Conservation (phyloP, 202 grass and related monocot genomes). For the Elaeis oleifera region DNA sequence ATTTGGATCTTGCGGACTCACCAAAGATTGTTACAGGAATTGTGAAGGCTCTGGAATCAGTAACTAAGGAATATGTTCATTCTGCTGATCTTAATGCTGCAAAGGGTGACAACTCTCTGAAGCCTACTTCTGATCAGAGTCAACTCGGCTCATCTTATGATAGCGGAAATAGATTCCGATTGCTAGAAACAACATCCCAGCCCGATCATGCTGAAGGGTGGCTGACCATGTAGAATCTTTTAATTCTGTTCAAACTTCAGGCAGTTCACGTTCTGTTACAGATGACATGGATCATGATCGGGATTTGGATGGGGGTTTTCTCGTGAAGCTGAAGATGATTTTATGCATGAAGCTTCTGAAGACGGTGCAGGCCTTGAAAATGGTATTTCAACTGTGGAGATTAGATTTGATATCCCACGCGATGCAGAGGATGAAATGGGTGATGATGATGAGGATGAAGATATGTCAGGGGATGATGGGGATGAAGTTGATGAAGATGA, state of each 20-base stretch:
- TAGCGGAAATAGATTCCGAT: slow-evolving; percentile 54
- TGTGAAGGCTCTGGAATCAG: slow-evolving; percentile 81
- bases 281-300: slow-evolving; percentile 93
- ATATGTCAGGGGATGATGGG: slow-evolving; percentile 26
- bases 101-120: slow-evolving; percentile 55
- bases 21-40: slow-evolving; percentile 78
- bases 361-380: slow-evolving; percentile 64
- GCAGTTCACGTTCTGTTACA: slow-evolving; percentile 59
- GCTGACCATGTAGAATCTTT: slow-evolving; percentile 61
- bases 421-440: slow-evolving; percentile 85
- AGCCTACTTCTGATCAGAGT: slow-evolving; percentile 42
- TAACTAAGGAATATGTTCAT: slow-evolving; percentile 93
- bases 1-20: slow-evolving; percentile 87
- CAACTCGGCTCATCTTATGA: slow-evolving; percentile 35
- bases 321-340: slow-evolving; percentile 80
- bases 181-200: slow-evolving; percentile 59
- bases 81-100: slow-evolving; percentile 47
- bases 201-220: slow-evolving; percentile 38
- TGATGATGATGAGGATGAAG: slow-evolving; percentile 87
- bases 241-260: slow-evolving; percentile 51
- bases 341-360: slow-evolving; percentile 91
- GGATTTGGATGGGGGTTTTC: slow-evolving; percentile 54
- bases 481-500: slow-evolving; percentile 80
- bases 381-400: slow-evolving; percentile 67
- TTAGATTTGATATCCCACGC: slow-evolving; percentile 78